Conservation (phyloP, 768 basidiomycete genomes). For the Sutorius australiensis region DNA sequence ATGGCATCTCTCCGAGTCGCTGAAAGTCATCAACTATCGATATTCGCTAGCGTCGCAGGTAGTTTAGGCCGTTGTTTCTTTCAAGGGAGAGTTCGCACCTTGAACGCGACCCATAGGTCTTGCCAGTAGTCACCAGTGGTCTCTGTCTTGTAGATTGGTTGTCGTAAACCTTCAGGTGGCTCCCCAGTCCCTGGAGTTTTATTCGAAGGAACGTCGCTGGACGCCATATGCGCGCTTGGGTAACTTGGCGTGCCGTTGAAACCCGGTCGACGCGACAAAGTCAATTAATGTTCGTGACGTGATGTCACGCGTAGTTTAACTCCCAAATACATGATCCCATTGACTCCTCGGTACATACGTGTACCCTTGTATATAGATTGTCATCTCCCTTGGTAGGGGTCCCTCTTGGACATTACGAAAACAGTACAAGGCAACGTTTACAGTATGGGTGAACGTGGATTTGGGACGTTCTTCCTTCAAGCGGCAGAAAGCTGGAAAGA, state of each 20-base stretch:
- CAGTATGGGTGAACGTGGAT: not conserved
- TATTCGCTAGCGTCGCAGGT: constrained; percentile 42
- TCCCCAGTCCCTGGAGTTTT: constrained; percentile 3
- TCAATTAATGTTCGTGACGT: not conserved
- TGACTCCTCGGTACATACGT: not conserved
- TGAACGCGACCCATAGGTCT: constrained; percentile 28
- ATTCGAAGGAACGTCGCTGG: not conserved
- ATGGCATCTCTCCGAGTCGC: constrained; percentile 68
- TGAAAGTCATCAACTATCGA: constrained; percentile 49
- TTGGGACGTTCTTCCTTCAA: not conserved
- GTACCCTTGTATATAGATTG: no score
- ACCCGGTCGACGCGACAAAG: no score
- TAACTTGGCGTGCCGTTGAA: not conserved
- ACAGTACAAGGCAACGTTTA: not conserved
- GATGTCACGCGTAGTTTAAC: not conserved
- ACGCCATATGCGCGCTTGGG: constrained; percentile 9
- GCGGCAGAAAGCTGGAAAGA: constrained; percentile 18
- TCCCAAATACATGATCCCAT: not conserved
- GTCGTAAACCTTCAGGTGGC: constrained; percentile 11
- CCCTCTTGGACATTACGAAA: not conserved
- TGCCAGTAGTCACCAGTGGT: constrained; percentile 32
- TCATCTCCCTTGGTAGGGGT: not conserved
- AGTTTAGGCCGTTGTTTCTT: constrained; percentile 8
- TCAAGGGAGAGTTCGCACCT: constrained; percentile 20
- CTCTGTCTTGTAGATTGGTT: constrained; percentile 29